These are phyloP conservation scores for Zymoseptoria pseudotritici DNA, from an alignment of 2,329 filamentous ascomycete species.

Conservation along the genomic window DNA sequence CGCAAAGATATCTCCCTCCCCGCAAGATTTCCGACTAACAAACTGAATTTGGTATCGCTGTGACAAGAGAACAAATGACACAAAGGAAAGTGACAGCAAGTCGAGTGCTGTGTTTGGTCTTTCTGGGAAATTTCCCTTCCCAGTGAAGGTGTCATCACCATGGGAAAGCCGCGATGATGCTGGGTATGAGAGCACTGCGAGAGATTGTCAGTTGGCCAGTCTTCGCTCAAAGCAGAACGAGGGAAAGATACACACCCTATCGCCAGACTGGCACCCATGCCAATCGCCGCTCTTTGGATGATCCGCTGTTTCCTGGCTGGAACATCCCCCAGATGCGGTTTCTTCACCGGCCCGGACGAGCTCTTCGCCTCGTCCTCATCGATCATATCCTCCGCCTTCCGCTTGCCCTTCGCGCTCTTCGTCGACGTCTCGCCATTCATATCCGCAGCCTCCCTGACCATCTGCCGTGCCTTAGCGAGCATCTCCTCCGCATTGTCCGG, in stretches of 20 bases:
- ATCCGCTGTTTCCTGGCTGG: slow-evolving; percentile 81
- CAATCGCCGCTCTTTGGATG: slow-evolving; percentile 75
- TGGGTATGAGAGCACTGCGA: slow-evolving; percentile 23
- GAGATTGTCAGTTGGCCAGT: slow-evolving; percentile 5
- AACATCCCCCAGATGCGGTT: slow-evolving; percentile 65
- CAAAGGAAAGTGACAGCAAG: background rate
- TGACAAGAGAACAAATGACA: background rate
- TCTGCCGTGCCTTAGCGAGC: slow-evolving; percentile 78
- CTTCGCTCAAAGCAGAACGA: background rate
- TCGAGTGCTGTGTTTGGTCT: background rate
- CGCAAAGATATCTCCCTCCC: background rate
- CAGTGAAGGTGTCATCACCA: slow-evolving; percentile 2
- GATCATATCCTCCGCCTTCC: slow-evolving; percentile 65
- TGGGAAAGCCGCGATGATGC: slow-evolving; percentile 20
- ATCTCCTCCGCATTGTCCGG: slow-evolving; percentile 70
- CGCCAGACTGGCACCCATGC: slow-evolving; percentile 77
- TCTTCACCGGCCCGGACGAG: slow-evolving; percentile 48
- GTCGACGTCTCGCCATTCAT: slow-evolving; percentile 30
- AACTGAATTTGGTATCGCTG: background rate
- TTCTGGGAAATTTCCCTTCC: background rate
- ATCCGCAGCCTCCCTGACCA: slow-evolving; percentile 68
- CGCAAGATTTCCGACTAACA: background rate
- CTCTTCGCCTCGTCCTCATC: slow-evolving; percentile 44
- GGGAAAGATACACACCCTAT: slow-evolving; percentile 65
- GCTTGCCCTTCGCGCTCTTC: slow-evolving; percentile 46